phyloP scores from a whole-genome alignment of 495 filamentous ascomycete species.

The Neurospora africana region DNA sequence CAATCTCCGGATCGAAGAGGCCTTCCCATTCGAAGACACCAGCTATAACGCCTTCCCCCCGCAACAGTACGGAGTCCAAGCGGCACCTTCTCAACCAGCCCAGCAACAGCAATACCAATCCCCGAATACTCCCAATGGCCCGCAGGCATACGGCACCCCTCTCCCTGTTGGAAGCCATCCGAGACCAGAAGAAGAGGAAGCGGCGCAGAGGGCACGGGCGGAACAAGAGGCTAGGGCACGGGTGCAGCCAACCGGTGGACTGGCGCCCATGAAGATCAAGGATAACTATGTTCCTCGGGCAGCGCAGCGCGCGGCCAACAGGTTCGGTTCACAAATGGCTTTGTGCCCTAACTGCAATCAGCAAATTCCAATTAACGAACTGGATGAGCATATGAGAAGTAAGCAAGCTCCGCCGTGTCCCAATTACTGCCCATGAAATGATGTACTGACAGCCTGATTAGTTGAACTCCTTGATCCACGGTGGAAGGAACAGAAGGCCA shows the following conservation, averaged over 20 bases:
- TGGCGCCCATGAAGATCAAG: constrained; percentile 82
- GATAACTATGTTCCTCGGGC: constrained; percentile 86
- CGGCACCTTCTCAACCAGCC: constrained; percentile 16
- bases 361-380: constrained; percentile 72
- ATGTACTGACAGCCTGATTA: constrained; percentile 6
- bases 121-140: constrained; percentile 23
- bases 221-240: constrained; percentile 57
- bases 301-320: constrained; percentile 54
- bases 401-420: constrained; percentile 13
- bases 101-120: constrained; percentile 25
- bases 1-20: constrained; percentile 85
- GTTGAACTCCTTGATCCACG: constrained; percentile 81
- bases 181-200: constrained; percentile 47
- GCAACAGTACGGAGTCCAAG: constrained; percentile 19
- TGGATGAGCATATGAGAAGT: constrained; percentile 91
- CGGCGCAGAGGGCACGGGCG: constrained; percentile 58
- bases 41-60: constrained; percentile 26
- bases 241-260: constrained; percentile 26
- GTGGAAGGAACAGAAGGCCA: constrained; percentile 92
- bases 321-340: constrained; percentile 53
- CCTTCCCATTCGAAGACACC: constrained; percentile 70
- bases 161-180: constrained; percentile 19
- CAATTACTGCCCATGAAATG: constrained; percentile 2
- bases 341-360: constrained; percentile 93
- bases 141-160: constrained; percentile 23